Conservation (phyloP, 768 basidiomycete genomes). For the Lactarius vividus region DNA sequence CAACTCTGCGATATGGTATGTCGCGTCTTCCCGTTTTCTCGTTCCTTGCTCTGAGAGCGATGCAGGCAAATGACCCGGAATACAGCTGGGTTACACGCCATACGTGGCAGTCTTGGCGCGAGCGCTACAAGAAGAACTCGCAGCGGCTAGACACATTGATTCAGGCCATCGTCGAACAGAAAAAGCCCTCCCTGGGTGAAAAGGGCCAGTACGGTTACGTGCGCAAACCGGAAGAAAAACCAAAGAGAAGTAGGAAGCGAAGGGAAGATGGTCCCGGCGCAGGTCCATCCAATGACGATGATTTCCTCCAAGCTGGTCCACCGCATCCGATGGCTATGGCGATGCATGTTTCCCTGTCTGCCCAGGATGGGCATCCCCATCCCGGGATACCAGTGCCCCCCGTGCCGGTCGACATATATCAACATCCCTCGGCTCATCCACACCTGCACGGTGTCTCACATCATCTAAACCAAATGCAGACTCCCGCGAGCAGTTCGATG, state of each 20-base stretch:
- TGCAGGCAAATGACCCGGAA: slow-evolving; percentile 62
- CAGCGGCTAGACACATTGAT: slow-evolving; percentile 64
- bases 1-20: slow-evolving; percentile 72
- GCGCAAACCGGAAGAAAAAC: slow-evolving; percentile 68
- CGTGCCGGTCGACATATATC: slow-evolving; percentile 24
- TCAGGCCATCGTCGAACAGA: slow-evolving; percentile 62
- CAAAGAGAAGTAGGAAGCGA: slow-evolving; percentile 39
- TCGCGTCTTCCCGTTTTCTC: background rate
- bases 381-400: slow-evolving; percentile 17
- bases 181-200: slow-evolving; percentile 64
- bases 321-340: slow-evolving; percentile 23
- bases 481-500: slow-evolving; percentile 29
- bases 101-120: slow-evolving; percentile 89
- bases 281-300: slow-evolving; percentile 25
- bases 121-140: slow-evolving; percentile 83
- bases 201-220: slow-evolving; percentile 85
- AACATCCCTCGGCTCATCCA: slow-evolving; percentile 14
- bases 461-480: slow-evolving; percentile 16
- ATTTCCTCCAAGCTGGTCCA: slow-evolving; percentile 24
- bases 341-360: slow-evolving; percentile 22
- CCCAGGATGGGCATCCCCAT: slow-evolving; percentile 21
- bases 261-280: slow-evolving; percentile 23
- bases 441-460: slow-evolving; percentile 19
- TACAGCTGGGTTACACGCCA: slow-evolving; percentile 79
- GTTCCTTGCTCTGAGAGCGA: background rate